These are phyloP conservation scores for Boletus barrowsii DNA, from an alignment of 768 basidiomycete species.

Conservation along the genomic window DNA sequence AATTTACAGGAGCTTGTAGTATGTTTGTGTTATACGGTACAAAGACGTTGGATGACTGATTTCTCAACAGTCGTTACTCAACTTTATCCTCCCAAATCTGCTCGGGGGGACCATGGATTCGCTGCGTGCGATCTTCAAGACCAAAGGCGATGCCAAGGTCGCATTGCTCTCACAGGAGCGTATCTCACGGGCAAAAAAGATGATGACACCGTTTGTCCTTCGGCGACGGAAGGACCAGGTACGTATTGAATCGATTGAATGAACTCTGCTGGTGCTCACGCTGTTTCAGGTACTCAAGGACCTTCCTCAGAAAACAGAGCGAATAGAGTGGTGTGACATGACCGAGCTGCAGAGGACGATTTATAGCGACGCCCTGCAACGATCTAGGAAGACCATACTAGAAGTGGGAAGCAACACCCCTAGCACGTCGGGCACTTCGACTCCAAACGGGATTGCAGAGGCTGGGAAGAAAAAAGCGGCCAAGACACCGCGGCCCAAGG, in stretches of 20 bases:
- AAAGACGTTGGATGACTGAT: slow-evolving; percentile 10
- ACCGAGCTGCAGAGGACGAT: slow-evolving; percentile 76
- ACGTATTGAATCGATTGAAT: slow-evolving; percentile 11
- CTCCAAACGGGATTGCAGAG: slow-evolving; percentile 26
- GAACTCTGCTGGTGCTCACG: not conserved
- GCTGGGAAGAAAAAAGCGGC: slow-evolving; percentile 30
- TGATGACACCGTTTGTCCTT: slow-evolving; percentile 99
- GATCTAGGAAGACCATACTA: slow-evolving; percentile 77
- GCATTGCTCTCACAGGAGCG: slow-evolving; percentile 89
- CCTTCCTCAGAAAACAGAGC: slow-evolving; percentile 88
- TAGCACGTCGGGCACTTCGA: slow-evolving; percentile 31
- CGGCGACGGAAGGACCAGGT: slow-evolving; percentile 96
- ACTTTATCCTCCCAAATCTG: slow-evolving; percentile 93
- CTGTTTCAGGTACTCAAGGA: slow-evolving; percentile 76
- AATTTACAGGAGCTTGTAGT: slow-evolving; percentile 89
- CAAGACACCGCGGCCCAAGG: slow-evolving; percentile 46
- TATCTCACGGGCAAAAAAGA: slow-evolving; percentile 92
- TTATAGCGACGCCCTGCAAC: slow-evolving; percentile 81
- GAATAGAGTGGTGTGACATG: slow-evolving; percentile 95
- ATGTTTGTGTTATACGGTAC: slow-evolving; percentile 28
- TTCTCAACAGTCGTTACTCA: slow-evolving; percentile 78
- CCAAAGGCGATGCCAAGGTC: slow-evolving; percentile 87
- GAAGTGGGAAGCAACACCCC: slow-evolving; percentile 37
- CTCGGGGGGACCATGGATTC: slow-evolving; percentile 76
- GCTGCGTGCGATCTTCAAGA: slow-evolving; percentile 94